Percentiles rank a stretch among this genome's conserved stretches.
phyloP scores from a whole-genome alignment of 768 basidiomycete species.

The Lactifluus pinguis region DNA sequence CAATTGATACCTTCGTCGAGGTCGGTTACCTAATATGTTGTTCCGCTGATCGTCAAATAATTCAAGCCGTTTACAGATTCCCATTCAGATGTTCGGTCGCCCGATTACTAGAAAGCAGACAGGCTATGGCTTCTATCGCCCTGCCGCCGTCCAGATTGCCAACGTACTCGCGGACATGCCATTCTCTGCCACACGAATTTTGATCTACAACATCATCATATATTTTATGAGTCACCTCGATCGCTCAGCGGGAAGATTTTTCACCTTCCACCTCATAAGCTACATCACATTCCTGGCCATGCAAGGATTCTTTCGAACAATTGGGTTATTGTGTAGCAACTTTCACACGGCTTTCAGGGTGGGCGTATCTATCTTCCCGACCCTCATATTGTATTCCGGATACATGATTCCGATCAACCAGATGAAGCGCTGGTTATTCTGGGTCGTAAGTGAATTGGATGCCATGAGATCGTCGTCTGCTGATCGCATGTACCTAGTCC shows the following conservation, averaged over 20 bases:
- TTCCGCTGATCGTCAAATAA: neutral
- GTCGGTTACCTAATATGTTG: constrained; percentile 25
- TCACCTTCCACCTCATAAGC: constrained; percentile 58
- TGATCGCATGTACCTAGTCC: constrained; percentile 39
- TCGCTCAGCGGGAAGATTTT: constrained; percentile 37
- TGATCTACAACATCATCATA: constrained; percentile 56
- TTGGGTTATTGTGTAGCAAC: constrained; percentile 48
- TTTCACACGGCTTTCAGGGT: constrained; percentile 47
- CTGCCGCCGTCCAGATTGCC: constrained; percentile 54
- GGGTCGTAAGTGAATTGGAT: constrained; percentile 49
- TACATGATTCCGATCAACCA: constrained; percentile 57
- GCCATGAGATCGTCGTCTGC: constrained; percentile 16
- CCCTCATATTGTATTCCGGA: constrained; percentile 65
- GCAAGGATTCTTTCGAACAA: constrained; percentile 80
- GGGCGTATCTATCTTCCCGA: constrained; percentile 43
- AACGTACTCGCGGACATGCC: constrained; percentile 64
- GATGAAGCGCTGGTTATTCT: constrained; percentile 83
- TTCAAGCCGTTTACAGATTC: constrained; percentile 46
- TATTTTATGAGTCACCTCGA: constrained; percentile 58
- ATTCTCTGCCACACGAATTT: constrained; percentile 51
- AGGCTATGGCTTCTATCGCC: constrained; percentile 57
- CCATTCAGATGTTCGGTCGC: constrained; percentile 72
- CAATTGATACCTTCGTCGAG: constrained; percentile 66
- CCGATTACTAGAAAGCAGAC: constrained; percentile 67
- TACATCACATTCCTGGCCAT: constrained; percentile 61